Conservation (phyloP, 2,329 filamentous ascomycete genomes). For the Lasiodiplodia sp. region DNA sequence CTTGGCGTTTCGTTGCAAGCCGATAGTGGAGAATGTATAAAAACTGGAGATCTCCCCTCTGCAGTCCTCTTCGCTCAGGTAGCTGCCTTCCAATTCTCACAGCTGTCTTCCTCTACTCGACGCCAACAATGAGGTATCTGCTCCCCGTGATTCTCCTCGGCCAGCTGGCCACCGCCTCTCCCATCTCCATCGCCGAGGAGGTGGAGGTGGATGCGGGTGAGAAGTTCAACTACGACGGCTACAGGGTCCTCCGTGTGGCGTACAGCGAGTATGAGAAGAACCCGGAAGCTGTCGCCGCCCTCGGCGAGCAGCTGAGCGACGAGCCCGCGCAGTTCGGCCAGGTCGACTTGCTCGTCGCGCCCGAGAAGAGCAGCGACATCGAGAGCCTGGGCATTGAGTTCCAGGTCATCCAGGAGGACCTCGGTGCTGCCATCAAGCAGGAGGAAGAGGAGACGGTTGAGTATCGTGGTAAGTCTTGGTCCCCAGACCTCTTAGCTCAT, state of each 20-base stretch:
- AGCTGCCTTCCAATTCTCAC: not conserved
- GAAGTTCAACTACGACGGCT: conserved; percentile 44
- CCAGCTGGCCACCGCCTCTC: conserved; percentile 8
- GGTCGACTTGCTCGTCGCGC: conserved; percentile 47
- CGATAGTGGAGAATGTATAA: conserved; percentile 11
- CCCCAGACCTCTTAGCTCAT: no score
- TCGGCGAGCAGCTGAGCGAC: conserved; percentile 44
- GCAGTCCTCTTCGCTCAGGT: not conserved
- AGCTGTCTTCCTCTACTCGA: not conserved
- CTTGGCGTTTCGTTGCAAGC: not conserved
- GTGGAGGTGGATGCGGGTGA: not conserved
- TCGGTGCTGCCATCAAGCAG: conserved; percentile 43
- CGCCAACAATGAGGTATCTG: conserved; percentile 1
- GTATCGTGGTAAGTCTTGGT: conserved; percentile 39
- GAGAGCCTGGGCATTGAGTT: conserved; percentile 38
- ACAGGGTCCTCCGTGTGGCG: conserved; percentile 46
- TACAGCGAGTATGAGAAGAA: conserved; percentile 39
- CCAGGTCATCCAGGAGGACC: conserved; percentile 44
- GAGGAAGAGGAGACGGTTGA: conserved; percentile 38
- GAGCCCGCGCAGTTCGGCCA: conserved; percentile 42
- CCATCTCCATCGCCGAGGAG: not conserved
- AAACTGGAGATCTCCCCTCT: not conserved
- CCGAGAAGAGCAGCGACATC: conserved; percentile 42
- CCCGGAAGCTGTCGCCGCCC: conserved; percentile 40
- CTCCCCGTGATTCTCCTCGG: conserved; percentile 1